These are phyloP conservation scores for Dictyostelium intermedium DNA, from an alignment of 78 protist species.

Conservation along the genomic window DNA sequence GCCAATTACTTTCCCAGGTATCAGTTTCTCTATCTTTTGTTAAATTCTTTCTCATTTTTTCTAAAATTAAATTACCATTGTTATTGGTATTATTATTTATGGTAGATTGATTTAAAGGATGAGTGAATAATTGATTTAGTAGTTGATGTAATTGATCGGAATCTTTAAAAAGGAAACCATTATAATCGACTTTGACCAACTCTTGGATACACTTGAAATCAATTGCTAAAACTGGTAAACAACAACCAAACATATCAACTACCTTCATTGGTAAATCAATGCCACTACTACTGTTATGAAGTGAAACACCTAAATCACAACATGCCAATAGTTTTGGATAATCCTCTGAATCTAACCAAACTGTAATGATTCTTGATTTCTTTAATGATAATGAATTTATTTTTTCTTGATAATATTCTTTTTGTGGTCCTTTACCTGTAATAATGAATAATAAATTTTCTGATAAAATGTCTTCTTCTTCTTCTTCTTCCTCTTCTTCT, in stretches of 20 bases:
- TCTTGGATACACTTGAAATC: slow-evolving; percentile 81
- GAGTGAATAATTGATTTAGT: not conserved
- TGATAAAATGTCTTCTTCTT: not conserved
- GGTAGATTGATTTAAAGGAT: not conserved
- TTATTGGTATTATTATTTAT: not conserved
- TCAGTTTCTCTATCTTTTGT: not conserved
- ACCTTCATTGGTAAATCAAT: slow-evolving; percentile 99
- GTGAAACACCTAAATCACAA: slow-evolving; percentile 85
- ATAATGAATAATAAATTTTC: slow-evolving; percentile 52
- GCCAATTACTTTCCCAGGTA: slow-evolving; percentile 8
- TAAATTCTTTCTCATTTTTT: not conserved
- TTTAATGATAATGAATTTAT: not conserved
- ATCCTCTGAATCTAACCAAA: slow-evolving; percentile 83
- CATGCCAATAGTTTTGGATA: slow-evolving; percentile 81
- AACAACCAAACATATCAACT: slow-evolving; percentile 97
- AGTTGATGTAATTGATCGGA: not conserved
- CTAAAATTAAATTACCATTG: not conserved
- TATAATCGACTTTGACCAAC: slow-evolving; percentile 64
- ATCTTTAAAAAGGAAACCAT: slow-evolving; percentile 81
- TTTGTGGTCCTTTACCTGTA: slow-evolving; percentile 92
- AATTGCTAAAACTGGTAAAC: slow-evolving; percentile 94
- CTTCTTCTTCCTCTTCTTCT: not conserved
- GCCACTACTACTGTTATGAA: slow-evolving; percentile 95
- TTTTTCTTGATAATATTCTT: slow-evolving; percentile 35
- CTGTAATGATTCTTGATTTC: slow-evolving; percentile 71